Evolutionary conservation across 1,284 basidiomycete genomes (phyloP).

Genomic region (Omphalotus olearius): DNA sequence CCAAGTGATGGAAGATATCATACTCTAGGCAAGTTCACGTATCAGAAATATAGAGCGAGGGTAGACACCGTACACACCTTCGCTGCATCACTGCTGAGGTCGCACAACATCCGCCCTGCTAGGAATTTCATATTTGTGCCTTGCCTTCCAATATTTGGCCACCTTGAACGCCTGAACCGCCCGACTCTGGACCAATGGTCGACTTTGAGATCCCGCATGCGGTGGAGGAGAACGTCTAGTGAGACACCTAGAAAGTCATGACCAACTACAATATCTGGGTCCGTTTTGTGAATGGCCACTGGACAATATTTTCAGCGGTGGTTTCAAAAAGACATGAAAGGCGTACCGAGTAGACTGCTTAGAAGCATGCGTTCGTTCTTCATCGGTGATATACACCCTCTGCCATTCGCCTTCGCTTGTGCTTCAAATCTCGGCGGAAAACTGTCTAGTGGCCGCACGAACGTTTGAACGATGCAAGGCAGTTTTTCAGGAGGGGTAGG

Average conservation of each 20-base stretch:
- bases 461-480: constrained; percentile 81
- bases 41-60: not conserved
- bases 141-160: constrained; percentile 80
- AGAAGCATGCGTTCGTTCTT: constrained; percentile 85
- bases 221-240: constrained; percentile 87
- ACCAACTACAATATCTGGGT: constrained; percentile 94
- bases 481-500: constrained; percentile 84
- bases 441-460: constrained; percentile 88
- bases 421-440: constrained; percentile 88
- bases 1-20: constrained; percentile 97
- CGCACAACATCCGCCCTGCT: constrained; percentile 86
- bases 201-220: constrained; percentile 86
- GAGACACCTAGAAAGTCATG: constrained; percentile 94
- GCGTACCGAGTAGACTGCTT: constrained; percentile 72
- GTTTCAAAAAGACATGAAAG: not conserved
- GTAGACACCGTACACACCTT: constrained; percentile 52
- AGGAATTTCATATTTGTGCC: constrained; percentile 84
- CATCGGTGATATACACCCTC: constrained; percentile 74
- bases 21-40: constrained; percentile 51
- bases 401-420: constrained; percentile 56
- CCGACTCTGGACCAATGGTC: constrained; percentile 95
- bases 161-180: constrained; percentile 83
- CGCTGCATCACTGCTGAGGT: constrained; percentile 91
- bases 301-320: constrained; percentile 3
- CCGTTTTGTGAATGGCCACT: constrained; percentile 83